Base-by-base conservation (phyloP, 116 monocot species). In the Zostera marina region DNA sequence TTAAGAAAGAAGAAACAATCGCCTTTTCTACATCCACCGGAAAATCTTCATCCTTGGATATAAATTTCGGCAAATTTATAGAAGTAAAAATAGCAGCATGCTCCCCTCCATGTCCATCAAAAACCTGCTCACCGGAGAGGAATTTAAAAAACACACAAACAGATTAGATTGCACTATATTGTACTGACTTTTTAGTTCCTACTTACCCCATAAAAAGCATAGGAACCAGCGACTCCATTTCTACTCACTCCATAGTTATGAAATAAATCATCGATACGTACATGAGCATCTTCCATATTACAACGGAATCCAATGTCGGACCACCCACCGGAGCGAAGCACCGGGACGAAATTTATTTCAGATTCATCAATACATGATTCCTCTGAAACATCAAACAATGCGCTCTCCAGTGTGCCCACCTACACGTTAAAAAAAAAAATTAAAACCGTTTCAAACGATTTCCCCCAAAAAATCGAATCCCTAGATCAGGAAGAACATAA, bases 131-230 rank as follows among this genome's bases (percentile, higher is more conserved):
- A 32, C 4, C 32, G 13, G 22, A 42, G 41, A 19, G 12, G 41
- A 57, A n/a, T 57, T 2, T 53, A 21, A 53, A 24, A 53, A 16
- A 47, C 15, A 47, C 5, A 13, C 15, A 47, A 11, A n/a, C 6
- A 4, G 14, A 8, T 47, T 47, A 6, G 3, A 47, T 7, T 47
- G 11, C 15, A 47, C 14, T n/a, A 47, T 5, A 47, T 47, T 56
- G 8, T 59, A 7, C 9, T 15, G 21, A 59, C 15, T 20, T 4
- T 19, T 19, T 49, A 21, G 19, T 56, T 13, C 8, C n/a, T 48
- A 64, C 11, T 54, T 85, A 91, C 91, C 79, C 77, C 85, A 71
- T 91, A 91, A 48, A 85, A 91, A 11, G 85, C 91, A 52, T 56
- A 67, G 22, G 82, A 85, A 15, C 72, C 85, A 15, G 79, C 79